A percentile compares a stretch with the other conserved stretches of the same genome.
Conservation (phyloP, 164 flowering plant genomes). For the Sextonia rubra region DNA sequence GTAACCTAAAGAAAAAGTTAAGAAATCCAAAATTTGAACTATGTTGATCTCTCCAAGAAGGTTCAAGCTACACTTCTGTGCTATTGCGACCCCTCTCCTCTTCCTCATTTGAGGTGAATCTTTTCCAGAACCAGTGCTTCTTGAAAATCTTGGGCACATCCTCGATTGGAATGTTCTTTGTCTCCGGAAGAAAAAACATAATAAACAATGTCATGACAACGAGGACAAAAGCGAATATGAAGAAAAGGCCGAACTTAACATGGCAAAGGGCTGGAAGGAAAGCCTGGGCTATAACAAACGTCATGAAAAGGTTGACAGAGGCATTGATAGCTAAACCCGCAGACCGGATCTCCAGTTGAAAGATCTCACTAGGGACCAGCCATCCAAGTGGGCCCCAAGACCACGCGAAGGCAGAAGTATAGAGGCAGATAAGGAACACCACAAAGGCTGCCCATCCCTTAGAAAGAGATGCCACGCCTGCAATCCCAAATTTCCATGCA, state of each 20-base stretch:
- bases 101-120: neutral
- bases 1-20: no score
- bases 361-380: neutral
- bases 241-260: slow-evolving; percentile 1
- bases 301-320: neutral
- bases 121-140: neutral
- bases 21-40: no score
- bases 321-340: neutral
- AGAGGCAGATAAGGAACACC: no score
- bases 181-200: neutral
- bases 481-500: no score
- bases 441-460: no score
- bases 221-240: neutral
- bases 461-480: no score
- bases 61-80: no score
- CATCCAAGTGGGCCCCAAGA: no score
- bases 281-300: neutral
- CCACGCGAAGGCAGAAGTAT: no score
- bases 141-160: neutral
- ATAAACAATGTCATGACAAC: neutral
- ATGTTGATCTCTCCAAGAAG: neutral
- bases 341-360: neutral
- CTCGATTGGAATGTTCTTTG: neutral
- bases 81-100: neutral
- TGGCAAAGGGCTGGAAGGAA: neutral